These are phyloP conservation scores for Coniophora puteana DNA, from an alignment of 1,284 basidiomycete genomes.

Conservation along the genomic window DNA sequence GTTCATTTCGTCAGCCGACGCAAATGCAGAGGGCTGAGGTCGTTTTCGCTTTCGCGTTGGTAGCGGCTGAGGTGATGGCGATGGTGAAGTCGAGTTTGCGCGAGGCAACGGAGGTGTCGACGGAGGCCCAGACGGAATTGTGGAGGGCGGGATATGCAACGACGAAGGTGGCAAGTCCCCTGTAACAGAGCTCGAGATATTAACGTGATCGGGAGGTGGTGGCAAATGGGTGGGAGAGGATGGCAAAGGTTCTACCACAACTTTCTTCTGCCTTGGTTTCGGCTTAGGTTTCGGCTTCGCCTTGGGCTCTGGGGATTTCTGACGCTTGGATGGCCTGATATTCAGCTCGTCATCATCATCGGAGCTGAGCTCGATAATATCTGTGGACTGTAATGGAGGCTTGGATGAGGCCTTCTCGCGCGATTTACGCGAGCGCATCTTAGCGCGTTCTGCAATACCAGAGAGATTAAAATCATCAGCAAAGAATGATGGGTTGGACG, in stretches of 20 bases:
- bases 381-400: constrained; percentile 9
- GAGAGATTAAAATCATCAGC: constrained; percentile 23
- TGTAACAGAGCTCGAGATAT: too few relatives aligned
- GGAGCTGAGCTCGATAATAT: constrained; percentile 29
- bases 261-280: constrained; percentile 8
- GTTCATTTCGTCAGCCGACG: constrained; percentile 12
- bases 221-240: too few relatives aligned
- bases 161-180: constrained; percentile 6
- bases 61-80: constrained; percentile 18
- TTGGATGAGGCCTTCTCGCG: constrained; percentile 7
- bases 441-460: constrained; percentile 44
- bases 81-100: constrained; percentile 18
- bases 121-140: constrained; percentile 23
- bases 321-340: constrained; percentile 24
- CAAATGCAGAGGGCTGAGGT: constrained; percentile 7
- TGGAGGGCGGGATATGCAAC: constrained; percentile 18
- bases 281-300: constrained; percentile 22
- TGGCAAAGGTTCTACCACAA: too few relatives aligned
- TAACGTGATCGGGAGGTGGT: neutral
- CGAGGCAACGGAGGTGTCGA: constrained; percentile 21
- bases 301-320: constrained; percentile 17
- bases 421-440: constrained; percentile 35
- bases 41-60: constrained; percentile 24
- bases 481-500: constrained; percentile 5
- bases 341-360: constrained; percentile 26